Conservation (phyloP, 345 rosid genomes). For the Angophora floribunda region DNA sequence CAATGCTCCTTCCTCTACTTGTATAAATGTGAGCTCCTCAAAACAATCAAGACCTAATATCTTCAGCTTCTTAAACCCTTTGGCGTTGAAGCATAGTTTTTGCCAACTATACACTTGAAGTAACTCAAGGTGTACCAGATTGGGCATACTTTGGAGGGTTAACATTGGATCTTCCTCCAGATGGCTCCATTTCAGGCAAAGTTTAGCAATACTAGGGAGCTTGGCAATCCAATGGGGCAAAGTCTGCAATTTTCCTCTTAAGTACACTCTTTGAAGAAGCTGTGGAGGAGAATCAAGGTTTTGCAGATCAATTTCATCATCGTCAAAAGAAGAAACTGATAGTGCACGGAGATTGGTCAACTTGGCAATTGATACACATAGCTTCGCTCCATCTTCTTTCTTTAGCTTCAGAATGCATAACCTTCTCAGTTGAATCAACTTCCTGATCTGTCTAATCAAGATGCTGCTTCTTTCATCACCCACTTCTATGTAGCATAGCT, state of each 20-base stretch:
- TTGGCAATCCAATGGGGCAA: constrained; percentile 12
- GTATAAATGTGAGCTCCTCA: constrained; percentile 3
- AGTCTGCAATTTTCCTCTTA: neutral
- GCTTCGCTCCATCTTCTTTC: constrained; percentile 3
- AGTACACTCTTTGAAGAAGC: neutral
- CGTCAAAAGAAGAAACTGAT: neutral
- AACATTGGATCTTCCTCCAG: constrained; percentile 9
- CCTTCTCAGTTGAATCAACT: constrained; percentile 5
- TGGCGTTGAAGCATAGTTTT: neutral
- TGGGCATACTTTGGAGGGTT: constrained; percentile 7
- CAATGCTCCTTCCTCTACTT: constrained; percentile 11
- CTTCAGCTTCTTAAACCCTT: constrained; percentile 16
- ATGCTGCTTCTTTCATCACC: neutral
- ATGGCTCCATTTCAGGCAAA: constrained; percentile 5
- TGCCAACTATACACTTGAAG: constrained; percentile 6
- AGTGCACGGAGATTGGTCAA: constrained; percentile 1
- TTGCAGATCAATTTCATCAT: constrained; percentile 10
- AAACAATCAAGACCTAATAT: constrained; percentile 7
- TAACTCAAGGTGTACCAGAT: constrained; percentile 17
- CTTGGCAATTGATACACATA: constrained; percentile 4
- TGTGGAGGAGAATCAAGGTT: constrained; percentile 9
- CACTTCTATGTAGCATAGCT: constrained; percentile 10
- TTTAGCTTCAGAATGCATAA: constrained; percentile 11
- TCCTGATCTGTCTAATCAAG: constrained; percentile 9
- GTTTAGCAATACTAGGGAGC: constrained; percentile 2